These are phyloP conservation scores for Ceratobasidium sp. DNA, from an alignment of 1,284 basidiomycete species.

Conservation along the genomic window DNA sequence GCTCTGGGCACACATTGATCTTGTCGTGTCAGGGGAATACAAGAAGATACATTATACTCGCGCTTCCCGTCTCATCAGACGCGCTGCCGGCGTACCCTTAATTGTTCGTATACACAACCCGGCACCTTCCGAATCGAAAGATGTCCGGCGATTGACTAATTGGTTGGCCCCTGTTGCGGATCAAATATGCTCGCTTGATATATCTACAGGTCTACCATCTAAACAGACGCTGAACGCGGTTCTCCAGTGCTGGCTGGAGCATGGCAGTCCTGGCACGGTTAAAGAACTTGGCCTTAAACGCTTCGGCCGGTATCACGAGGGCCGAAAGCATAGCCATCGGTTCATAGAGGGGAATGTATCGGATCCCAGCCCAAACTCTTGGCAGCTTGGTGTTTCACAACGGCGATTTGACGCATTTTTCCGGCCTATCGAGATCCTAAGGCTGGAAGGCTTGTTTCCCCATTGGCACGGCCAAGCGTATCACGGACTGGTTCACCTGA, in stretches of 20 bases:
- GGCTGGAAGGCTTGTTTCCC: neutral
- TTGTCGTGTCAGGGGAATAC: neutral
- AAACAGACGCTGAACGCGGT: neutral
- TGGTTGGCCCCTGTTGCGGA: neutral
- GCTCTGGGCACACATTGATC: slow-evolving; percentile 23
- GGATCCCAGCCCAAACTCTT: neutral
- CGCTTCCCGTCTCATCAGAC: neutral
- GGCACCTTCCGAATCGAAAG: neutral
- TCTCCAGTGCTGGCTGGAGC: neutral
- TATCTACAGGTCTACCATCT: no score
- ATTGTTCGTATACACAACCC: neutral
- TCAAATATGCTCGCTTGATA: neutral
- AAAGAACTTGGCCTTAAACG: neutral
- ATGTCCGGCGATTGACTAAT: neutral
- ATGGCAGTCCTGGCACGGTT: neutral
- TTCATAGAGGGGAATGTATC: neutral
- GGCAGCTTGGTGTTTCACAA: neutral
- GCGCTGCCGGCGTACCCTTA: neutral
- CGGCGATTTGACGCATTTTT: neutral
- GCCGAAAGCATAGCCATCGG: no score
- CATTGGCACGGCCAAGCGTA: neutral
- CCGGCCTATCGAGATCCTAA: neutral
- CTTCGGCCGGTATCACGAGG: neutral
- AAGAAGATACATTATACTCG: neutral
- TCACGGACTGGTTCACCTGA: neutral